These are phyloP conservation scores for Quercus gilva DNA, from an alignment of 306 rosid species.

Conservation along the genomic window DNA sequence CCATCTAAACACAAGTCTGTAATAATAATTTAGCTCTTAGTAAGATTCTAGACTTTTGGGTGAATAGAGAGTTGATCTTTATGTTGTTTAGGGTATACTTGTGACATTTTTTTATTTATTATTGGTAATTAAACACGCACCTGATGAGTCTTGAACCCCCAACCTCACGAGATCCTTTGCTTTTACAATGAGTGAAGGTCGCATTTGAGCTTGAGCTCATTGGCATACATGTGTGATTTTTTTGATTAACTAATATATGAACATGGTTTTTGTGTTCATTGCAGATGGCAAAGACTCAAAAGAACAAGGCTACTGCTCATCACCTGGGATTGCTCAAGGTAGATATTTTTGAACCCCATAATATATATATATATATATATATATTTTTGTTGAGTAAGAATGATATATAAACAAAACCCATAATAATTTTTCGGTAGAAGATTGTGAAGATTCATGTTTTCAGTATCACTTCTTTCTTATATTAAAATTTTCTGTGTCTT, in stretches of 20 bases:
- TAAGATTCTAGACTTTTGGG: background rate
- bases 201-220: background rate
- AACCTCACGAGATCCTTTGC: background rate
- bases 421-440: slow-evolving; percentile 1
- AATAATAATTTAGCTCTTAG: background rate
- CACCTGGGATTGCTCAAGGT: slow-evolving; percentile 98
- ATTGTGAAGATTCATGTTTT: background rate
- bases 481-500: background rate
- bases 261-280: slow-evolving; percentile 8
- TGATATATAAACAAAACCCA: background rate
- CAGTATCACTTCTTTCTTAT: background rate
- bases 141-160: no score
- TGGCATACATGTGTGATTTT: background rate
- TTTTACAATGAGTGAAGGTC: background rate
- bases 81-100: background rate
- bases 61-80: background rate
- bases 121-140: no score
- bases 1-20: background rate
- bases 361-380: no score
- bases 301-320: slow-evolving; percentile 99
- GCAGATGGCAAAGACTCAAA: slow-evolving; percentile 98
- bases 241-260: slow-evolving; percentile 1
- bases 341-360: background rate
- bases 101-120: background rate
- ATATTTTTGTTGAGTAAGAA: no score